Conservation (phyloP, 2,329 filamentous ascomycete genomes). For the Pseudogymnoascus sp. region DNA sequence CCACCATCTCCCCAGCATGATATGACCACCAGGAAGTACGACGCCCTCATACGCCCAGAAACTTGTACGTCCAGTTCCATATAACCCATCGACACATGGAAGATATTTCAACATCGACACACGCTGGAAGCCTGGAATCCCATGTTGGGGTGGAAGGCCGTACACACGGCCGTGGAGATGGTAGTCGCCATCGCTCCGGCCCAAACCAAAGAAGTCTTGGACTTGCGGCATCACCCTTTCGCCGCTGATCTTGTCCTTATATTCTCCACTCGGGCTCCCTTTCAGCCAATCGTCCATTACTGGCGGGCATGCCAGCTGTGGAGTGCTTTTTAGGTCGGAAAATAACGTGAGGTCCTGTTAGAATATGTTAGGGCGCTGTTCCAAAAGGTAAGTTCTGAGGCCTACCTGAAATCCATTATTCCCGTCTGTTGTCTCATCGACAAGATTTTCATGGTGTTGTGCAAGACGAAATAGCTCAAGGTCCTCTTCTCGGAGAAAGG, state of each 20-base stretch:
- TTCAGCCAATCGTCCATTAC: constrained; percentile 6
- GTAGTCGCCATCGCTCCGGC: constrained; percentile 30
- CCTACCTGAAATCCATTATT: constrained; percentile 22
- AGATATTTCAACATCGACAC: constrained; percentile 47
- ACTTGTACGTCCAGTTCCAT: constrained; percentile 22
- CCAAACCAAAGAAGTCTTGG: constrained; percentile 29
- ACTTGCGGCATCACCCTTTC: constrained; percentile 12
- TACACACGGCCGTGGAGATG: constrained; percentile 41
- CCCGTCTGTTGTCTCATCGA: constrained; percentile 15
- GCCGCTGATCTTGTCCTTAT: neutral
- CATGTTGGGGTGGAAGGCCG: constrained; percentile 39
- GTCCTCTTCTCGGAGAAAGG: neutral
- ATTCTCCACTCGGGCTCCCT: neutral
- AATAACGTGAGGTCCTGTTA: constrained; percentile 10
- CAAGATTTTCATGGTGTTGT: neutral
- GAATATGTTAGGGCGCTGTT: neutral
- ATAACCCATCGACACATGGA: constrained; percentile 15
- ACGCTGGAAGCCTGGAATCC: constrained; percentile 46
- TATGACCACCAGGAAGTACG: constrained; percentile 38
- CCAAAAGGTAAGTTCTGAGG: neutral
- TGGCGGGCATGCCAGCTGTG: neutral
- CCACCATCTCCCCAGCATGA: constrained; percentile 46
- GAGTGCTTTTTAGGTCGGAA: neutral
- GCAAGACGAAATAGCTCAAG: neutral
- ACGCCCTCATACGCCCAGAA: constrained; percentile 41